Evolutionary conservation across 371 early-diverging fungal genomes (phyloP).

Genomic region (Smittium culicis): DNA sequence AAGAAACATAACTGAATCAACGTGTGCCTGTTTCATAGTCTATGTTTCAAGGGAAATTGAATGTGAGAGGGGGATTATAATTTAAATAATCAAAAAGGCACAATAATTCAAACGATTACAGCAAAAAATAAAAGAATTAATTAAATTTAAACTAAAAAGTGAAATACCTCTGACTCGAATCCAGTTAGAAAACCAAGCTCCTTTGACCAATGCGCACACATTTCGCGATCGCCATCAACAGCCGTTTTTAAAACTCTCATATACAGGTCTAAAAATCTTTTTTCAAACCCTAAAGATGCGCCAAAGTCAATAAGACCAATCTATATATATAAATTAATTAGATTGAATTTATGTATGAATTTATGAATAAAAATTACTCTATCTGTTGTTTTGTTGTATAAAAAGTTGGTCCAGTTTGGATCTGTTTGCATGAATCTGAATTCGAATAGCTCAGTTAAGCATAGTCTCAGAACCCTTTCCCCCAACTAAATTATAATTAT

Average conservation of each 20-base stretch:
- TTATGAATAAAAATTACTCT: constrained; percentile 25
- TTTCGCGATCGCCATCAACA: constrained; percentile 54
- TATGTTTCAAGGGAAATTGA: constrained; percentile 6
- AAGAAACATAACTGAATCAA: constrained; percentile 70
- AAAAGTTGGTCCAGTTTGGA: constrained; percentile 96
- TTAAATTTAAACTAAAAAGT: too few relatives aligned
- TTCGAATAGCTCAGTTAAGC: constrained; percentile 77
- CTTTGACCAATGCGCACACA: constrained; percentile 54
- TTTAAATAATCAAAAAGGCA: too few relatives aligned
- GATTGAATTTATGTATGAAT: constrained; percentile 13
- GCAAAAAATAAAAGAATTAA: too few relatives aligned
- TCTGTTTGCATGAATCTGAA: constrained; percentile 97
- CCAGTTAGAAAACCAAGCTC: constrained; percentile 88
- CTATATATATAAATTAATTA: constrained; percentile 4
- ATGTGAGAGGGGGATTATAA: too few relatives aligned
- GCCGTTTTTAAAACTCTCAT: constrained; percentile 61
- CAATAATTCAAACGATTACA: too few relatives aligned
- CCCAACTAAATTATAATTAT: constrained; percentile 31
- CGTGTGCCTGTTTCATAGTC: constrained; percentile 75
- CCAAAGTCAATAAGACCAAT: constrained; percentile 89
- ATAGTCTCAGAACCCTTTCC: constrained; percentile 52
- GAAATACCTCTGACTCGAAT: constrained; percentile 52
- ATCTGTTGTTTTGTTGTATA: constrained; percentile 52
- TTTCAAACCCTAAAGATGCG: constrained; percentile 68
- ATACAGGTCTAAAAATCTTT: constrained; percentile 61